Evolutionary conservation across 495 filamentous ascomycete genomes (phyloP), one percentile per base, ranked within the genome.

Genomic region (Xanthoparmelia taractica): DNA sequence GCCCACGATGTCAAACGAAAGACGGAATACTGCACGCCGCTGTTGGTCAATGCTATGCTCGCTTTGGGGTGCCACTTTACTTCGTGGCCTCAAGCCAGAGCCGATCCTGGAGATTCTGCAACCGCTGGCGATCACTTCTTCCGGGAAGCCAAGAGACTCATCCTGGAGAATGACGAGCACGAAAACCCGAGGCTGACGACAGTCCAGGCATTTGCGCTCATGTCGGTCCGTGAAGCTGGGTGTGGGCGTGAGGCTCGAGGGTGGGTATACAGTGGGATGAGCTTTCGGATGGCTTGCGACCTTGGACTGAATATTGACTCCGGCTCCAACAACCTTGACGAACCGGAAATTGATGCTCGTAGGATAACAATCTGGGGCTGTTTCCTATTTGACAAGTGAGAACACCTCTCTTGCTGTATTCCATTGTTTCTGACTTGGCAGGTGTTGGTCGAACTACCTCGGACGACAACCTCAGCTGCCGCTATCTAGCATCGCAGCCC

Each of bases 251-350:
- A 98, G 76, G 89, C 90, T 40, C 95, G 92, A 71, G 94, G 94
- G 15, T 98, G 94, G 94, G 90, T 96, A 8, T 98, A 97, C 72
- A 95, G 90, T 68, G 94, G 94, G 40, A 96, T 98, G 87, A 93
- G 90, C 70, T 98, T 98, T 70, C 86, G 94, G n/a, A 97, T 98
- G 94, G 93, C 92, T 0, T 89, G 87, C 71, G 94, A 98, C 70
- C 79, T 98, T 47, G 94, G 94, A 0, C 77, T 98, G 61, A 96
- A 97, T 69, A 81, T 97, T n/a, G 87, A 97, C 73, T 82, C 87
- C 3, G 79, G 83, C 37, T 80, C 80, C 43, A 74, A 79, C 40
- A 82, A 78, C 40, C 80, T 93, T 29, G 85, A 83, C 57, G 92
- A 96, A 57, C 82, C 88, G 56, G 95, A 97, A 71, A 80, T 91